Evolutionary conservation across 495 filamentous ascomycete genomes (phyloP), one percentile per base, ranked within the genome.

Genomic region (Pyrenula aspistea): DNA sequence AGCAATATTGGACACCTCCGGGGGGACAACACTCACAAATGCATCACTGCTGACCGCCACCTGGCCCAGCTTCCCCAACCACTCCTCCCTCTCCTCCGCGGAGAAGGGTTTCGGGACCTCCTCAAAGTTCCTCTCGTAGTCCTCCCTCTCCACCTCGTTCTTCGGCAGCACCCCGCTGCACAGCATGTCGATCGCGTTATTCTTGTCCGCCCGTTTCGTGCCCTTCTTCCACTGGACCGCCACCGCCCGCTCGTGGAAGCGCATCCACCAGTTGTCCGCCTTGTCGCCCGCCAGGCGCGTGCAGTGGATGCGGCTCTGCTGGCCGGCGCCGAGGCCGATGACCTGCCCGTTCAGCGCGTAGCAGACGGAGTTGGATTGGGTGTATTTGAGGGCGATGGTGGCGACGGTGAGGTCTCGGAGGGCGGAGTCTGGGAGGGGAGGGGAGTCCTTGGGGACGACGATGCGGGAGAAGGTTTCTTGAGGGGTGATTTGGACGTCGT

Each of bases 191-290:
- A 98, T 96, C 54, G 90, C 91, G 68, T 98, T 98, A 79, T 85
- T 91, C 79, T 97, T 98, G 68, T 97, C 92, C 42, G 93, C 80
- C 49, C 94, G 83, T 81, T 96, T 97, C 63, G 86, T 87, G 55
- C 93, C 92, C 71, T 92, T 89, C 82, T 95, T 96, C 87, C 88
- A 98, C 75, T 92, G 89, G 70, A 97, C 83, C 65, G 78, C 77
- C 25, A 96, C 77, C 4, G 91, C 83, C 36, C 88, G 86, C 54
- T 89, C 85, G 75, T 95, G 87, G 81, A 96, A 96, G 62, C 93
- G 85, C 74, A 97, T 84, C 93, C 93, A 98, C 93, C 93, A 98
- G 77, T 92, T 95, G 71, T 98, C 93, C 53, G 91, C 89, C 77
- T 98, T 98, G 75, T 96, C 93, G 60, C 94, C 93, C n/a, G 93